Evolutionary conservation across 1,139 yeast species (phyloP).

Genomic region (Magnusiomyces fungicola): DNA sequence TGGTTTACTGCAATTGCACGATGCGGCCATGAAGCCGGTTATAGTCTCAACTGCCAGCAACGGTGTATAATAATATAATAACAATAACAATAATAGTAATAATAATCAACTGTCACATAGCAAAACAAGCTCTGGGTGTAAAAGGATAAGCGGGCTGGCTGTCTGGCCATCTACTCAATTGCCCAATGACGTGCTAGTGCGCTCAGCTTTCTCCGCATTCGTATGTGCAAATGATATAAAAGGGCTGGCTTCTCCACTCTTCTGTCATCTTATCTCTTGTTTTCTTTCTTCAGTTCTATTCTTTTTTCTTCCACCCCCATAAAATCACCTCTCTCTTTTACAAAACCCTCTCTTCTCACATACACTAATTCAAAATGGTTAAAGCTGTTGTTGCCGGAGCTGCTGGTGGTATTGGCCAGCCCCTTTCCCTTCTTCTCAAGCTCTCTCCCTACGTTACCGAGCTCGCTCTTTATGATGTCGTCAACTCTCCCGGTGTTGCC

Average conservation of each 20-base stretch:
- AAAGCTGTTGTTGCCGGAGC: constrained; percentile 39
- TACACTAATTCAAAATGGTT: constrained; percentile 24
- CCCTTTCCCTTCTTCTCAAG: constrained; percentile 77
- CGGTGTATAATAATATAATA: no score
- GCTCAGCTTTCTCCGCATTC: no score
- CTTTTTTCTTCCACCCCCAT: not conserved
- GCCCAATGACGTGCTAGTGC: no score
- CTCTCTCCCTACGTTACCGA: constrained; percentile 51
- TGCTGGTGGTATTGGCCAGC: constrained; percentile 73
- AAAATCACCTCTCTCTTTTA: not conserved
- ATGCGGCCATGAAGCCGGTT: no score
- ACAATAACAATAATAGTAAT: no score
- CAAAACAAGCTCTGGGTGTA: no score
- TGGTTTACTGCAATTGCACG: no score
- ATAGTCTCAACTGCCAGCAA: no score
- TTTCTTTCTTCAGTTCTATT: not conserved
- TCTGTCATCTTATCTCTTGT: not conserved
- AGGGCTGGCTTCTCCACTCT: not conserved
- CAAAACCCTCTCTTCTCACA: not conserved
- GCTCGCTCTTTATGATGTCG: constrained; percentile 79
- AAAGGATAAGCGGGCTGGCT: no score
- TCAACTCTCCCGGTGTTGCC: constrained; percentile 87
- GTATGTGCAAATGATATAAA: no score
- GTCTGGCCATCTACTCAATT: no score
- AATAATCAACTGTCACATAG: no score